A percentile compares a stretch with the other conserved stretches of the same genome.
phyloP scores from a whole-genome alignment of 2,329 filamentous ascomycete genomes.

The Arthrobotrys conoides region DNA sequence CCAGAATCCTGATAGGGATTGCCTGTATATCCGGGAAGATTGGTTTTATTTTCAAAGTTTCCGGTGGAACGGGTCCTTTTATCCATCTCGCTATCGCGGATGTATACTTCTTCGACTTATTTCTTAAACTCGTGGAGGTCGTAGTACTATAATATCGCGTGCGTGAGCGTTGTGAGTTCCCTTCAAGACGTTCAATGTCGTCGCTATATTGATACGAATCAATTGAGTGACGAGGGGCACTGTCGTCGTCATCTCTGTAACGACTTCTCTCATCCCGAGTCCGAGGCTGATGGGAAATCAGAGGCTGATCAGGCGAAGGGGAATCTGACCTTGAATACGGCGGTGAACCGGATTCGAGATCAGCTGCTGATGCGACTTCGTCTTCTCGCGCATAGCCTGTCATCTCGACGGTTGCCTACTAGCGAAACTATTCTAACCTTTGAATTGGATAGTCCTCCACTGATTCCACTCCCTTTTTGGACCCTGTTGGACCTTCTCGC shows the following conservation, averaged over 20 bases:
- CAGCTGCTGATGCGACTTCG: constrained; percentile 58
- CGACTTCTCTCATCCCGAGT: constrained; percentile 22
- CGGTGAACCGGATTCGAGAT: constrained; percentile 61
- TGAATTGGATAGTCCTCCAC: constrained; percentile 17
- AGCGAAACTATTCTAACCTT: constrained; percentile 38
- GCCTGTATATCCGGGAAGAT: constrained; percentile 78
- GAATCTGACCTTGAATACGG: constrained; percentile 61
- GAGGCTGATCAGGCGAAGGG: constrained; percentile 59
- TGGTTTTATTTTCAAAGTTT: constrained; percentile 72
- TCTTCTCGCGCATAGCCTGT: constrained; percentile 53
- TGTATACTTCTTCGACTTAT: constrained; percentile 48
- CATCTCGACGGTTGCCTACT: constrained; percentile 59
- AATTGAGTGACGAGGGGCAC: constrained; percentile 8
- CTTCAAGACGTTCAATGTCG: constrained; percentile 59
- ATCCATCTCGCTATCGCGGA: constrained; percentile 51
- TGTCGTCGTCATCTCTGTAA: constrained; percentile 36
- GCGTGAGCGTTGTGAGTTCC: constrained; percentile 50
- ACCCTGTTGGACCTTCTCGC: constrained; percentile 10
- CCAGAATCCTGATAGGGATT: constrained; percentile 75
- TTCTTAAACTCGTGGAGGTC: constrained; percentile 41
- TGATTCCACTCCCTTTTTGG: constrained; percentile 22
- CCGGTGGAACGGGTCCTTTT: constrained; percentile 72
- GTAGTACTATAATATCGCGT: constrained; percentile 45
- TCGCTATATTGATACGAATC: constrained; percentile 41
- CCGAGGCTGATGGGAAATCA: constrained; percentile 38